Conservation (phyloP, 352 stramenopile species). For the Globisporangium spinosum region DNA sequence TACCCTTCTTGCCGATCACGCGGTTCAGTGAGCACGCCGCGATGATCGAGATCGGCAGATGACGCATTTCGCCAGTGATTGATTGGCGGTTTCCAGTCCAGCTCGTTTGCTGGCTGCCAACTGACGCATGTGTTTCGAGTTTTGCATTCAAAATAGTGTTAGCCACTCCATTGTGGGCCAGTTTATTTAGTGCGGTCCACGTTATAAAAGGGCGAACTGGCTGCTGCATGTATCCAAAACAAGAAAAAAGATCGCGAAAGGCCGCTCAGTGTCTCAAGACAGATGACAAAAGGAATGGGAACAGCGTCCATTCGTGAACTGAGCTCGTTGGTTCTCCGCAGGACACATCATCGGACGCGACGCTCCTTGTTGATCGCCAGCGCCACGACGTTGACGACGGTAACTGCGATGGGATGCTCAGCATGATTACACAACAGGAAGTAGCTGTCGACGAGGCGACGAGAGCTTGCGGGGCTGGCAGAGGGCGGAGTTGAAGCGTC, state of each 20-base stretch:
- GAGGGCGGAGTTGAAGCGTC: background rate
- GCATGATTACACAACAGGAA: background rate
- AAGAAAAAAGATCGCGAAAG: background rate
- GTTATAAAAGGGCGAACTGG: background rate
- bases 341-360: background rate
- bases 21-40: slow-evolving; percentile 66
- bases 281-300: background rate
- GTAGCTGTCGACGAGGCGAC: background rate
- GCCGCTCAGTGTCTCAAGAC: background rate
- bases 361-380: background rate
- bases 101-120: too few relatives aligned
- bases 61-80: background rate
- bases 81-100: background rate
- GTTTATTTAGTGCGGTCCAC: background rate
- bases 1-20: slow-evolving; percentile 51
- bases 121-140: too few relatives aligned
- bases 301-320: background rate
- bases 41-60: slow-evolving; percentile 55
- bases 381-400: background rate
- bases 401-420: background rate
- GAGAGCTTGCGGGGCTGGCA: background rate
- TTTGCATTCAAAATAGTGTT: background rate
- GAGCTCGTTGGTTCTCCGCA: background rate
- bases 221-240: background rate
- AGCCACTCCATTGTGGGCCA: background rate